These are phyloP conservation scores for Heliocybe sulcata DNA, from an alignment of 1,284 basidiomycete genomes.

Conservation along the genomic window DNA sequence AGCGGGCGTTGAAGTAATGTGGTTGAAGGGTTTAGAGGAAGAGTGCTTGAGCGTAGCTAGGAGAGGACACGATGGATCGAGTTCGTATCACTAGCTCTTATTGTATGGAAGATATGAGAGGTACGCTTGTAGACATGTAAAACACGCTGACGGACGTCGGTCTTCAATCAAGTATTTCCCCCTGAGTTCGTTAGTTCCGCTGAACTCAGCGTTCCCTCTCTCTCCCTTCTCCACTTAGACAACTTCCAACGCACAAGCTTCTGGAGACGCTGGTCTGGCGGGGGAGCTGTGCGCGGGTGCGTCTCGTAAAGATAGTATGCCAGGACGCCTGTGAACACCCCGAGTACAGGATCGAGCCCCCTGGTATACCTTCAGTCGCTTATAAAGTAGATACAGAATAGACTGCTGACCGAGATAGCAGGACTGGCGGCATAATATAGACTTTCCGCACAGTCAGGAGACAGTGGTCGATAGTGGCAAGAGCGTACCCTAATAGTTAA, in stretches of 20 bases:
- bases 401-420: constrained; percentile 16
- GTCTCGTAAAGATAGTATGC: constrained; percentile 83
- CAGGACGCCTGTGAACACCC: constrained; percentile 75
- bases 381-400: background rate
- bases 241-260: constrained; percentile 70
- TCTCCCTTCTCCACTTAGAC: constrained; percentile 19
- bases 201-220: constrained; percentile 9
- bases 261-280: constrained; percentile 55
- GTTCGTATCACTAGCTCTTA: background rate
- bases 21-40: constrained; percentile 63
- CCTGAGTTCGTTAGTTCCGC: background rate
- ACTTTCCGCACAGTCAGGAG: too few relatives aligned
- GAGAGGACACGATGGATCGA: constrained; percentile 32
- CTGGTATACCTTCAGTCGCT: constrained; percentile 23
- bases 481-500: background rate
- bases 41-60: constrained; percentile 77
- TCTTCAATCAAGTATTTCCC: background rate
- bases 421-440: constrained; percentile 4
- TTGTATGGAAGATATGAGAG: background rate
- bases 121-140: background rate
- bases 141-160: background rate
- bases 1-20: constrained; percentile 72
- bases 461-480: background rate
- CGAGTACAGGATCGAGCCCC: constrained; percentile 65
- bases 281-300: constrained; percentile 72